Conservation (phyloP, 352 stramenopile genomes). For the Phytophthora sp. region DNA sequence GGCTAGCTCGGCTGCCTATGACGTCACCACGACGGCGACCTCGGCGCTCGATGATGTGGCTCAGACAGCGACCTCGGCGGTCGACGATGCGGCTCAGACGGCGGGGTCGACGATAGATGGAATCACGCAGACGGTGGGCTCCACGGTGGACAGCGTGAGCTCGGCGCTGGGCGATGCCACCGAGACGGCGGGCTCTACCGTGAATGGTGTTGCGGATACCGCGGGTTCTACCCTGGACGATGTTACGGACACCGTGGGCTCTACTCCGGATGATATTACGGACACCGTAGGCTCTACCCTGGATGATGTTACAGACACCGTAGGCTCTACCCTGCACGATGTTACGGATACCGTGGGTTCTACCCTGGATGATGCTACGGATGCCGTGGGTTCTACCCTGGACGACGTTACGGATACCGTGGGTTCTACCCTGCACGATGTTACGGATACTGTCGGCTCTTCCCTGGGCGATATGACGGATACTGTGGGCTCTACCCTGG, state of each 20-base stretch:
- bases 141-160: not conserved
- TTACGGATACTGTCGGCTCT: not conserved
- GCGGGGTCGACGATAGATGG: not conserved
- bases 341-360: conserved; percentile 4
- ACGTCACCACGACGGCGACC: too few species aligned
- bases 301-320: conserved; percentile 1
- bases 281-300: conserved; percentile 8
- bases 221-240: not conserved
- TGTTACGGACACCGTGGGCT: conserved; percentile 13
- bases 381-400: not conserved
- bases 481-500: conserved; percentile 11
- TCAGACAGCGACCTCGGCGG: not conserved
- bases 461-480: not conserved
- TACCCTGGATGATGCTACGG: not conserved
- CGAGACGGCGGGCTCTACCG: too few species aligned
- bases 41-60: too few species aligned
- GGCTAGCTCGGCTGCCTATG: too few species aligned
- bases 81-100: conserved; percentile 11
- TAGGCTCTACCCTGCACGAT: conserved; percentile 10
- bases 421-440: conserved; percentile 10
- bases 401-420: conserved; percentile 8
- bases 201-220: not conserved
- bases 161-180: too few species aligned
- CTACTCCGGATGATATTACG: not conserved
- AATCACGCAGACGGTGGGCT: not conserved